Evolutionary conservation across 1,139 yeast species (phyloP).

Genomic region (Geotrichum aggregatum): DNA sequence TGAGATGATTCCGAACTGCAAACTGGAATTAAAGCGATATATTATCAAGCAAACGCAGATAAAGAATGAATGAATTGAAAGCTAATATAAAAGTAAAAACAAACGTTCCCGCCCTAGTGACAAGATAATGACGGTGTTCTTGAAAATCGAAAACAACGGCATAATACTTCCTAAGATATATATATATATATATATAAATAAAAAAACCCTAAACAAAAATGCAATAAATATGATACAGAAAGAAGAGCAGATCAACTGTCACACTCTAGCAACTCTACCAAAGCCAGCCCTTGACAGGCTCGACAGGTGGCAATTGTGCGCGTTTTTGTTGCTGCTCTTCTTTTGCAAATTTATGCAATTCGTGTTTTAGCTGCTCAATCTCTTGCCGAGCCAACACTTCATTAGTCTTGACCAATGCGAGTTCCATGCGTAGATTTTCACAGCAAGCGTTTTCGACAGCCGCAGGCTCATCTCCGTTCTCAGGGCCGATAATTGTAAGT

Average conservation of each 20-base stretch:
- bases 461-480: conserved; percentile 14
- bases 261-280: conserved; percentile 8
- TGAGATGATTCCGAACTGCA: too few relatives aligned
- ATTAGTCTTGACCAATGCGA: conserved; percentile 33
- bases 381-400: conserved; percentile 37
- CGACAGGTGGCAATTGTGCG: neutral
- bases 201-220: neutral
- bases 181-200: neutral
- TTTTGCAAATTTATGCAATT: conserved; percentile 21
- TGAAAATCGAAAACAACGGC: neutral
- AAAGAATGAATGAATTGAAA: too few relatives aligned
- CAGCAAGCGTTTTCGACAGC: conserved; percentile 25
- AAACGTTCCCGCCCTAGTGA: too few relatives aligned
- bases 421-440: conserved; percentile 34
- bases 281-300: conserved; percentile 18
- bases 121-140: too few relatives aligned
- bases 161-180: neutral
- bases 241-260: neutral
- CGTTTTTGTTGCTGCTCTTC: neutral
- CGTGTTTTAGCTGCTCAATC: conserved; percentile 33
- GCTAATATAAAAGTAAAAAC: too few relatives aligned
- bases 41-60: too few relatives aligned
- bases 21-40: too few relatives aligned
- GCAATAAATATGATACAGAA: neutral
- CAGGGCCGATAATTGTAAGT: conserved; percentile 3